These are phyloP conservation scores for Willaertia magna DNA, from an alignment of 208 protist genomes.

Conservation along the genomic window DNA sequence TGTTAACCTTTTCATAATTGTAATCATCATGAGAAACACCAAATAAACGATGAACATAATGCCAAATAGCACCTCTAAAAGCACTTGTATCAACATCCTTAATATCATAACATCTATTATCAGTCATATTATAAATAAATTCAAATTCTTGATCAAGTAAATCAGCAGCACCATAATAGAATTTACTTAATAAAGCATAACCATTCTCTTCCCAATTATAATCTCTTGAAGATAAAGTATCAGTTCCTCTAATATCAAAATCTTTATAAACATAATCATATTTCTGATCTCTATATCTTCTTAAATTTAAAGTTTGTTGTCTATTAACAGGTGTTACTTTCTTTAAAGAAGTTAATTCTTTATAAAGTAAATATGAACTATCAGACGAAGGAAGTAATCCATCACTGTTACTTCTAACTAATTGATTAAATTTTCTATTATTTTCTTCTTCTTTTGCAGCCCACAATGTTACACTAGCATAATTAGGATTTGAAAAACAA, in stretches of 20 bases:
- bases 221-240: background rate
- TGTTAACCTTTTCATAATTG: slow-evolving; percentile 1
- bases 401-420: background rate
- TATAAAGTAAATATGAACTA: too few species aligned
- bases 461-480: background rate
- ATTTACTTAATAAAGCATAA: background rate
- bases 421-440: too few species aligned
- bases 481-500: background rate
- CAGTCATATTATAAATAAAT: slow-evolving; percentile 6
- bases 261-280: background rate
- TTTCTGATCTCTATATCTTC: background rate
- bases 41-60: background rate
- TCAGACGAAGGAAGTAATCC: background rate
- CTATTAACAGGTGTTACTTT: background rate
- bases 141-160: slow-evolving; percentile 10
- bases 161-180: background rate
- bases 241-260: background rate
- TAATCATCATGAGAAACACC: slow-evolving; percentile 6
- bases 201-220: background rate
- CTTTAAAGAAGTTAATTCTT: too few species aligned
- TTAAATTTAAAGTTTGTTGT: background rate
- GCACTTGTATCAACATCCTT: slow-evolving; percentile 6
- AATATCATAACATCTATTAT: background rate
- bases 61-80: slow-evolving; percentile 10
- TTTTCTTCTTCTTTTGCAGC: background rate